Evolutionary conservation across 495 filamentous ascomycete species (phyloP).

Genomic region (Lichina pygmaea): DNA sequence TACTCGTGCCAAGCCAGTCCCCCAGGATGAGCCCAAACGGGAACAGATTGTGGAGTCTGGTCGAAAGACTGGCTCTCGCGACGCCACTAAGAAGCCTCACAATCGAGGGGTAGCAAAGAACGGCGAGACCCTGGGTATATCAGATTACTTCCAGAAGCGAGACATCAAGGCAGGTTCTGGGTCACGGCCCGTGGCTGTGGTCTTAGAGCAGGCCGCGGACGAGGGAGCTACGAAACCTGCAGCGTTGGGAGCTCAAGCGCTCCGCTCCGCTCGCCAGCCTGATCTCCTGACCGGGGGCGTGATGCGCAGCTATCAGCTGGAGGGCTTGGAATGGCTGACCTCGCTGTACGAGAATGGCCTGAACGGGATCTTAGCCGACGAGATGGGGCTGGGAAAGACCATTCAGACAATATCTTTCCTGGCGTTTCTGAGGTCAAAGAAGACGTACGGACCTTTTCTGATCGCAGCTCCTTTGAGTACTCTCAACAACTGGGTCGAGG

Average conservation of each 20-base stretch:
- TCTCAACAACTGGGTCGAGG: slow-evolving; percentile 86
- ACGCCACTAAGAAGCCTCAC: slow-evolving; percentile 2
- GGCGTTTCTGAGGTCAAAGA: slow-evolving; percentile 66
- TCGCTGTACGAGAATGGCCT: slow-evolving; percentile 76
- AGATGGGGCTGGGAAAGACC: slow-evolving; percentile 95
- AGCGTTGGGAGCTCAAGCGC: slow-evolving; percentile 44
- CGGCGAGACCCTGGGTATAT: slow-evolving; percentile 18
- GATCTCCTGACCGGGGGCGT: slow-evolving; percentile 59
- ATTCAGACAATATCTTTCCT: slow-evolving; percentile 82
- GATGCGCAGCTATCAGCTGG: slow-evolving; percentile 85
- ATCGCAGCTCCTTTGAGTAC: slow-evolving; percentile 81
- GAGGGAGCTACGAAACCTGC: slow-evolving; percentile 28
- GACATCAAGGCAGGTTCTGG: slow-evolving; percentile 20
- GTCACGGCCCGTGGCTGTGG: slow-evolving; percentile 23
- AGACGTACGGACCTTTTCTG: slow-evolving; percentile 66
- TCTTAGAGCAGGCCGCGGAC: slow-evolving; percentile 24
- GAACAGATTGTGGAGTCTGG: too few relatives aligned
- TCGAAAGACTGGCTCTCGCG: not conserved
- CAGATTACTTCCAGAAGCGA: slow-evolving; percentile 29
- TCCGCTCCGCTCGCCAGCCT: slow-evolving; percentile 64
- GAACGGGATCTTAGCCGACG: slow-evolving; percentile 85
- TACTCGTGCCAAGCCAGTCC: not conserved
- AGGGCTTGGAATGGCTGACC: slow-evolving; percentile 79
- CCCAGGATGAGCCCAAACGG: too few relatives aligned
- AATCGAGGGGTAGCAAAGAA: slow-evolving; percentile 4